Base-by-base conservation (phyloP, 2,329 filamentous ascomycete species). In the Rhynchosporium graminicola region DNA sequence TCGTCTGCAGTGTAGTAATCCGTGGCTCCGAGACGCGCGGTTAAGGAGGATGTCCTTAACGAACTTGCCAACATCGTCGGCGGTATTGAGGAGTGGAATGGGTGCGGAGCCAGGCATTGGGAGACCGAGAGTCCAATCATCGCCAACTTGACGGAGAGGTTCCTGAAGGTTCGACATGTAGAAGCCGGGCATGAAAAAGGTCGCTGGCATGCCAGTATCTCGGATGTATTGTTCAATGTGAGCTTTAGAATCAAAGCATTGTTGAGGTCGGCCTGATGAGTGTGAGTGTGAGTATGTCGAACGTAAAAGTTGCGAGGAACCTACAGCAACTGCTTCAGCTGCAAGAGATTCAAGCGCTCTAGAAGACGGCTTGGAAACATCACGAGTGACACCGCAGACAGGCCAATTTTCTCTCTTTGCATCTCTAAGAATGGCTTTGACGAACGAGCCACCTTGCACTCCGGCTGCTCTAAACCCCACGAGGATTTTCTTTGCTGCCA, bases 391-490 rank as follows among this genome's bases (percentile, higher is more conserved):
- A 46, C 76, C 80, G 45, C 80, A 79, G 52, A 83, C 79, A 8
- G 72, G 71, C 71, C 77, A 83, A 38, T 67, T 72, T 1, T 77
- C 72, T 52, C 67, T 67, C n/a, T 68, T 71, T 2, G 80, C 69
- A 73, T 83, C 78, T 59, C 74, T 75, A 63, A 83, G 78, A 66
- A 83, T 81, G 7, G 77, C 74, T 31, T 78, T 78, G 42, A 78
- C 79, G n/a, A 84, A 80, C 3, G 80, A 80, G n/a, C 80, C 79
- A 62, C 81, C 82, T 63, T 84, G 80, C 62, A 78, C 79, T 45
- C 79, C 81, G 8, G 80, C 82, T 29, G 78, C 79, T 13, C 80
- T 80, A 54, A 82, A 73, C 4, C 83, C 77, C 28, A 76, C 76
- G 46, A 81, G 70, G 57, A 81, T 67, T 61, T 79, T 77, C 63